Evolutionary conservation across 257 asterid species (phyloP).

Genomic region (Solanum etuberosum): DNA sequence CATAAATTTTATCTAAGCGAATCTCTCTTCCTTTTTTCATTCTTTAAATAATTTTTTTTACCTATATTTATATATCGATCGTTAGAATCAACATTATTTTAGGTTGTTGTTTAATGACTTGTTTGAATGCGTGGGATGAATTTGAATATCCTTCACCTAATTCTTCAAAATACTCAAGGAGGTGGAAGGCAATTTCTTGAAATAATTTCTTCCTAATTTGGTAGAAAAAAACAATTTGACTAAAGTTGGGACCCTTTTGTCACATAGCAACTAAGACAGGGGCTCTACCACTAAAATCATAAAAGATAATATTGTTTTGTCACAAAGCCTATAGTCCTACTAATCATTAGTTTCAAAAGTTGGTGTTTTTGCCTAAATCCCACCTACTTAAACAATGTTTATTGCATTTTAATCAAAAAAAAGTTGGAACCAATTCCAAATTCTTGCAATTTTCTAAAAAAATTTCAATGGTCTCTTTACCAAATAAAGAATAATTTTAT

Average conservation of each 20-base stretch:
- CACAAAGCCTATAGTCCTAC: neutral
- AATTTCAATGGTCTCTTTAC: neutral
- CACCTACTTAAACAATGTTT: neutral
- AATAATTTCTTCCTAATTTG: constrained; percentile 12
- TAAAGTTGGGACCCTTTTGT: constrained; percentile 1
- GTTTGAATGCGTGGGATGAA: neutral
- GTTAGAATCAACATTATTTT: neutral
- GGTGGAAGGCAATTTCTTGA: neutral
- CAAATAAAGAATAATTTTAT: neutral
- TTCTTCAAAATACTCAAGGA: neutral
- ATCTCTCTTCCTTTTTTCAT: neutral
- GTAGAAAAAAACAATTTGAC: constrained; percentile 15
- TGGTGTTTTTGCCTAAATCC: neutral
- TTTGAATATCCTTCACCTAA: neutral
- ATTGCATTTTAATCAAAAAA: neutral
- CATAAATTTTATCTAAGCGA: neutral
- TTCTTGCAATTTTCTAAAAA: neutral
- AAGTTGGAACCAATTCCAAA: neutral
- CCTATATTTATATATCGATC: neutral
- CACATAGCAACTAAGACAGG: constrained; percentile 12
- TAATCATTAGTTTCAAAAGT: neutral
- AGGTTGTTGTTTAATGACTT: neutral
- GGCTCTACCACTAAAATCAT: constrained; percentile 15
- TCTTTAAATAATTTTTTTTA: too few species aligned
- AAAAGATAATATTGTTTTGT: neutral